Conservation (phyloP, 371 early-diverging fungal species). For the Mucor sp. region DNA sequence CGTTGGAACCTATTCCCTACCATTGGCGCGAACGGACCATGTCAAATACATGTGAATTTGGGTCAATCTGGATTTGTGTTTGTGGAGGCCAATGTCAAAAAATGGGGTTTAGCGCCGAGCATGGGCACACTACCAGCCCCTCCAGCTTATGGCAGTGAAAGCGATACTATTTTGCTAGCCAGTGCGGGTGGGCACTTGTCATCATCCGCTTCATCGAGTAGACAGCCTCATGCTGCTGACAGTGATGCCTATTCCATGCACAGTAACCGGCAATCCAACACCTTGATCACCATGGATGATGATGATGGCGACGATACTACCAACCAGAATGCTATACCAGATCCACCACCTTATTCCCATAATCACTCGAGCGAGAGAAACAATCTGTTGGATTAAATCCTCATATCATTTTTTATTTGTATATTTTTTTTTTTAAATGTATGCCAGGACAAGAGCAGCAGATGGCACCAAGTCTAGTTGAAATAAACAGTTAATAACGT, state of each 20-base stretch:
- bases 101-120: slow-evolving; percentile 78
- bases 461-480: slow-evolving; percentile 43
- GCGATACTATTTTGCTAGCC: slow-evolving; percentile 47
- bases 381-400: slow-evolving; percentile 4
- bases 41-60: slow-evolving; percentile 64
- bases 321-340: background rate
- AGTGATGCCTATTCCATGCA: slow-evolving; percentile 11
- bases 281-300: background rate
- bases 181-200: slow-evolving; percentile 36
- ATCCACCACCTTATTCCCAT: slow-evolving; percentile 8
- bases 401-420: background rate
- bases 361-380: background rate
- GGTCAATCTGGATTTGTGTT: slow-evolving; percentile 67
- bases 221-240: background rate
- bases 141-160: slow-evolving; percentile 64
- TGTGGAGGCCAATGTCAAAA: slow-evolving; percentile 85
- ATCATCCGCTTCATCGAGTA: background rate
- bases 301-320: background rate
- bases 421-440: slow-evolving; percentile 4
- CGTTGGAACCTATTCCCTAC: slow-evolving; percentile 65
- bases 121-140: slow-evolving; percentile 74
- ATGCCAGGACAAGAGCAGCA: slow-evolving; percentile 36
- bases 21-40: slow-evolving; percentile 70
- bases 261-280: background rate
- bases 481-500: background rate